A percentile compares a stretch with the other conserved stretches of the same genome.
phyloP scores from a whole-genome alignment of 2,329 filamentous ascomycete species.

The Polytolypa hystricis region DNA sequence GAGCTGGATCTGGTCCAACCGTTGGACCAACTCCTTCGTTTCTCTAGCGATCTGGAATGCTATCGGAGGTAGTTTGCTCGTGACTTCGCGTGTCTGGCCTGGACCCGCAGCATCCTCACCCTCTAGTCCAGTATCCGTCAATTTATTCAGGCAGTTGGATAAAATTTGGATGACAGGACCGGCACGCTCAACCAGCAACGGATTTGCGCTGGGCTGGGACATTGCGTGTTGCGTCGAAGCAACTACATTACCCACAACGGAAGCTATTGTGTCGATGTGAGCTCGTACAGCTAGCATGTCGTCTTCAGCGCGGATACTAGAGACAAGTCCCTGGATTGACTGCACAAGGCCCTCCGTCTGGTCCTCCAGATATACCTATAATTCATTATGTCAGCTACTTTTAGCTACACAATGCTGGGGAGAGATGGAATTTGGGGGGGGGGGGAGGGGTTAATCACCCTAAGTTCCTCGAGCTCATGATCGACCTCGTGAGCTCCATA shows the following conservation, averaged over 20 bases:
- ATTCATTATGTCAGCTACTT: too few species aligned
- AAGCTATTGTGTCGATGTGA: constrained; percentile 61
- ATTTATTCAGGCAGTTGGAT: constrained; percentile 51
- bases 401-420: too few species aligned
- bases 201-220: constrained; percentile 35
- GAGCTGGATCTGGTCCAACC: constrained; percentile 32
- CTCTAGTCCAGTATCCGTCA: constrained; percentile 53
- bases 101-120: constrained; percentile 49
- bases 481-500: constrained; percentile 34
- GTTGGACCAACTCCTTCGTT: constrained; percentile 59
- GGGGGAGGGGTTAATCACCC: constrained; percentile 32
- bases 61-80: constrained; percentile 63
- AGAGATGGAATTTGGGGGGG: constrained; percentile 2
- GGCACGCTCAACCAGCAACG: constrained; percentile 38
- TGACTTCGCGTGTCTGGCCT: constrained; percentile 45
- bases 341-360: constrained; percentile 69
- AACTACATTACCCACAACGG: constrained; percentile 60
- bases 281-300: constrained; percentile 53
- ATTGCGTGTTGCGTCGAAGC: constrained; percentile 51
- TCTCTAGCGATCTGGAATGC: constrained; percentile 79
- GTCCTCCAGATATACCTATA: constrained; percentile 65
- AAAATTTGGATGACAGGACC: constrained; percentile 37
- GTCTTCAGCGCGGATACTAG: constrained; percentile 55
- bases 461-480: constrained; percentile 48
- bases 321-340: constrained; percentile 70